Evolutionary conservation across 2,329 filamentous ascomycete species (phyloP), one percentile per base, ranked within the genome.

Genomic region (Phoma herbarum): DNA sequence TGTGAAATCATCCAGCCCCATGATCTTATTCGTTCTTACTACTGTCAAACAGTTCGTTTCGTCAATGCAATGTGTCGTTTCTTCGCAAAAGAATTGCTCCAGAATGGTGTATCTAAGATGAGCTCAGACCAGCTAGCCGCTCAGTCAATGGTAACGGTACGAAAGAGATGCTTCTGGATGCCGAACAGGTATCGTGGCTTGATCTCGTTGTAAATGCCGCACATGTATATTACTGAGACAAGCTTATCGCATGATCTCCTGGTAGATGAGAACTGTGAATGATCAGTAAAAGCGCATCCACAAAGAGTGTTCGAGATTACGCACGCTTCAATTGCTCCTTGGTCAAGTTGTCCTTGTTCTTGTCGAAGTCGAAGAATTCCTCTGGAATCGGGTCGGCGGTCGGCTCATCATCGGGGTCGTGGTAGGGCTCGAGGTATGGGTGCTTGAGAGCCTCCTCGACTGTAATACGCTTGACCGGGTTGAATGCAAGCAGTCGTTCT

Each of bases 331-430:
- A 81, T 81, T 99, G 93, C 82, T 99, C 95, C 83, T 99, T 99
- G 84, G 91, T 97, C 75, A 99, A 82, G 73, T 90, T 95, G 79
- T 99, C 95, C 88, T 99, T 99, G 85, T 98, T 96, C 86, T 97
- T 97, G 81, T 99, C 95, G 79, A 99, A 99, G 80, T 99, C 95
- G 78, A 99, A 99, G 84, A 99, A 99, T 78, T 97, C 94, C 78
- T 98, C 94, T 22, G 95, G 95, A 73, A 99, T 99, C 22, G 95
- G 93, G 42, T 93, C 91, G 18, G 95, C 95, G 12, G 92, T 97
- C 48, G 95, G 95, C 85, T 99, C 95, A 76, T 99, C 95, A 75
- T 98, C 95, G 7, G 95, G 95, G 78, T 99, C 95, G 79, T 99
- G 95, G 80, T 99, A 99, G 6, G 95, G 95, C 83, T 99, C 95